phyloP scores from a whole-genome alignment of 306 rosid species.

The Gastrolobium bilobum region DNA sequence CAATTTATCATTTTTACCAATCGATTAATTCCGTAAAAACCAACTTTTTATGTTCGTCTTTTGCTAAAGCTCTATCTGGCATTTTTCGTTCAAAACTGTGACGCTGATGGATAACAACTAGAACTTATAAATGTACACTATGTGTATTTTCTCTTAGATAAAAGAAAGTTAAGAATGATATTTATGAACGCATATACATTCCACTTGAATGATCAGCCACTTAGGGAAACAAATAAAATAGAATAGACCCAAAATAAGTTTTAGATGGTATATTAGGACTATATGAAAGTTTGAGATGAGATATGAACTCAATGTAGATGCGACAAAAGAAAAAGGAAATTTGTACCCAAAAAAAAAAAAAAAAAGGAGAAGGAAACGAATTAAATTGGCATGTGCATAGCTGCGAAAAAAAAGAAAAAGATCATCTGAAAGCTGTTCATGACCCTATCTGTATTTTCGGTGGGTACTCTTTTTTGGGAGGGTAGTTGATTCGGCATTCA shows the following conservation, averaged over 20 bases:
- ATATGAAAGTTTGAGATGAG: too few relatives aligned
- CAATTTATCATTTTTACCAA: background rate
- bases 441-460: conserved; percentile 52
- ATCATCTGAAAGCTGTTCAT: conserved; percentile 33
- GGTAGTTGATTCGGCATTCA: conserved; percentile 63
- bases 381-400: too few relatives aligned
- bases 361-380: too few relatives aligned
- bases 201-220: background rate
- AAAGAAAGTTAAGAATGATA: background rate
- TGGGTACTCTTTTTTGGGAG: conserved; percentile 47
- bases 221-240: background rate
- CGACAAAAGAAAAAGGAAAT: background rate
- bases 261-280: too few relatives aligned
- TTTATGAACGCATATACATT: background rate
- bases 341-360: background rate
- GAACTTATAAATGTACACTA: background rate
- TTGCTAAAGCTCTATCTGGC: background rate
- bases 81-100: background rate
- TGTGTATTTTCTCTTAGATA: background rate
- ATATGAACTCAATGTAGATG: too few relatives aligned
- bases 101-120: background rate
- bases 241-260: background rate
- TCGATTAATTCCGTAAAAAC: background rate
- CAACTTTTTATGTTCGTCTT: background rate
- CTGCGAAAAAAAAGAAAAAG: background rate